These are phyloP conservation scores for Cucumis melo DNA, from an alignment of 306 rosid genomes.

Conservation along the genomic window DNA sequence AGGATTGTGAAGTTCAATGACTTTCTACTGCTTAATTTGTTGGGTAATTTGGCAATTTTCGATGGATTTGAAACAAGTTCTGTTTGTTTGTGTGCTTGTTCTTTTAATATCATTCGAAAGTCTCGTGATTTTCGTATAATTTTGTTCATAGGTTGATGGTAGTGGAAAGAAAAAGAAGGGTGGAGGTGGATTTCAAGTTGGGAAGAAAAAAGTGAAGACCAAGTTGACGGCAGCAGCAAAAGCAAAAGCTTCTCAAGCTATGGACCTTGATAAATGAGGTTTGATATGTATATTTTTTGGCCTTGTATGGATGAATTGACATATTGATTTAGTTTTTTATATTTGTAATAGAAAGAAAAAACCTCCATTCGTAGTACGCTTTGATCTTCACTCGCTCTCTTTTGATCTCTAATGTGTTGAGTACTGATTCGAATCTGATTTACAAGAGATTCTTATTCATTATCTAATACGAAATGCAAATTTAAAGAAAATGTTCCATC, in stretches of 20 bases:
- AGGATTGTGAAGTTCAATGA: not conserved
- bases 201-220: slow-evolving; percentile 75
- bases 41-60: not conserved
- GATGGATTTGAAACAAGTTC: not conserved
- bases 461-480: not conserved
- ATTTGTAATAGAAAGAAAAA: not conserved
- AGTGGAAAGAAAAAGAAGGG: slow-evolving; percentile 49
- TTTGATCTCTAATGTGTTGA: not conserved
- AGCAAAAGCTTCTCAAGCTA: slow-evolving; percentile 78
- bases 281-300: not conserved
- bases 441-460: not conserved
- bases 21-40: not conserved
- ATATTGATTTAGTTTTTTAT: not conserved
- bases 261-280: slow-evolving; percentile 77
- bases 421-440: not conserved
- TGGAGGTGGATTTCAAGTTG: slow-evolving; percentile 64
- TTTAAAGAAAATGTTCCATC: not conserved
- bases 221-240: slow-evolving; percentile 57
- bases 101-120: not conserved
- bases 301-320: not conserved
- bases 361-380: not conserved
- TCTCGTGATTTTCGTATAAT: slow-evolving; percentile 1
- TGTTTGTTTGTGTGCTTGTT: not conserved
- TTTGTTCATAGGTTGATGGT: slow-evolving; percentile 52
- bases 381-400: not conserved